Evolutionary conservation across 2,329 filamentous ascomycete genomes (phyloP).

Genomic region (Aureobasidium subglaciale): DNA sequence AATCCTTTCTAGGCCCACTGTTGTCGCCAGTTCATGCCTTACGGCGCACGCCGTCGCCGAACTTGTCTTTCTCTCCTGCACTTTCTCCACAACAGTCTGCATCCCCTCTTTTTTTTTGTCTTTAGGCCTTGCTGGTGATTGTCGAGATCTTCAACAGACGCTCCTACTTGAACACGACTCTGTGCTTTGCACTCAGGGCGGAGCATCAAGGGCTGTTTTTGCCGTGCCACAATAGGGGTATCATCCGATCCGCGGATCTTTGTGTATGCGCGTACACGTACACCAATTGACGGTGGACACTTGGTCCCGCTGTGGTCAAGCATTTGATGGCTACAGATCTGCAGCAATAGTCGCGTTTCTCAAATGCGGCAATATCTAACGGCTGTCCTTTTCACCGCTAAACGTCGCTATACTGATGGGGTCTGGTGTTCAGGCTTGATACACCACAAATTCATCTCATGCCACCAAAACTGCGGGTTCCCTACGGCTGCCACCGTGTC

Average conservation of each 20-base stretch:
- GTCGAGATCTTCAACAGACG: not conserved
- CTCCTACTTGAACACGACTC: not conserved
- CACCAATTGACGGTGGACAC: no score
- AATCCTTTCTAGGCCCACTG: not conserved
- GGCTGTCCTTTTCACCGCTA: not conserved
- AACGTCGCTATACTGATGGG: not conserved
- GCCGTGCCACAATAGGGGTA: not conserved
- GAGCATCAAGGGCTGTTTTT: not conserved
- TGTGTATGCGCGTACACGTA: not conserved
- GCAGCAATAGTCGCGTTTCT: not conserved
- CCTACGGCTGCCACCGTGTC: no score
- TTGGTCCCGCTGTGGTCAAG: not conserved
- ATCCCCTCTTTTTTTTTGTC: not conserved
- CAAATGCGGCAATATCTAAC: not conserved
- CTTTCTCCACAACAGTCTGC: not conserved
- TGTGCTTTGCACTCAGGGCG: not conserved
- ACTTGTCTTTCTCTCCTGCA: not conserved
- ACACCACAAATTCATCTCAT: no score
- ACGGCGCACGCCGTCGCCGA: not conserved
- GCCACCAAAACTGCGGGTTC: no score
- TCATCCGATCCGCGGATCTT: slow-evolving; percentile 1
- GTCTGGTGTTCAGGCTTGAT: no score
- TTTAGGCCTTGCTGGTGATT: not conserved
- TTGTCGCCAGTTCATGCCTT: slow-evolving; percentile 10
- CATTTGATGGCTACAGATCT: slow-evolving; percentile 5